These are phyloP conservation scores for Kuraishia piskuri DNA, from an alignment of 805 yeast genomes.

Conservation along the genomic window DNA sequence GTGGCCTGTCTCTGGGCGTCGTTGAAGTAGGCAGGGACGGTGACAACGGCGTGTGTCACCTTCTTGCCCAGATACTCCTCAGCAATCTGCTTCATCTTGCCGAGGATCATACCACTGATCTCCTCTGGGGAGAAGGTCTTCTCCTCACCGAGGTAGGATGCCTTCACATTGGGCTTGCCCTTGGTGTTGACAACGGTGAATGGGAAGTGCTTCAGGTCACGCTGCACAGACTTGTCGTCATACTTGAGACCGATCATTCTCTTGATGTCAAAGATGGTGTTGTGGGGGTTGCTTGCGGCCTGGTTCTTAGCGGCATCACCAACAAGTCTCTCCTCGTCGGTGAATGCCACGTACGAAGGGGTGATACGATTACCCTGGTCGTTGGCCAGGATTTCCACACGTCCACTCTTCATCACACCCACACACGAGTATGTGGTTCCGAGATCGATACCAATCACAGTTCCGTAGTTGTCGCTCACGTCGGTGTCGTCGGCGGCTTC, in stretches of 20 bases:
- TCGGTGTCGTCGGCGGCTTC: conserved; percentile 4
- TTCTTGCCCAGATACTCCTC: conserved; percentile 81
- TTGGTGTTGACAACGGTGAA: conserved; percentile 68
- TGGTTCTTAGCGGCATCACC: conserved; percentile 99
- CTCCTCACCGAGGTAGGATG: conserved; percentile 80
- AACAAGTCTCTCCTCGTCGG: conserved; percentile 88
- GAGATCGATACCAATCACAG: conserved; percentile 72
- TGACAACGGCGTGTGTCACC: conserved; percentile 86
- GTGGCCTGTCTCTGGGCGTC: conserved; percentile 95
- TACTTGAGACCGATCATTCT: conserved; percentile 86
- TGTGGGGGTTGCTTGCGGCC: conserved; percentile 92
- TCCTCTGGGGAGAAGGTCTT: conserved; percentile 91
- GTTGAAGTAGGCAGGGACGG: conserved; percentile 90
- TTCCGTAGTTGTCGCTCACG: conserved; percentile 4
- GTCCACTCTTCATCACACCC: conserved; percentile 69
- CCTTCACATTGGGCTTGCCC: conserved; percentile 84
- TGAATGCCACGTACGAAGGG: conserved; percentile 94
- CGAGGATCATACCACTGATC: conserved; percentile 85
- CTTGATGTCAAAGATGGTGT: conserved; percentile 94
- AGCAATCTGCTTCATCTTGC: conserved; percentile 88
- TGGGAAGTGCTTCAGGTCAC: conserved; percentile 84
- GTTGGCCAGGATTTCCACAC: conserved; percentile 93
- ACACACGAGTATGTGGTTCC: conserved; percentile 98
- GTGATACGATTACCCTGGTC: conserved; percentile 99
- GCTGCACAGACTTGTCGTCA: conserved; percentile 68